Evolutionary conservation across 257 asterid species (phyloP), one percentile per base, ranked within the genome.

Genomic region (Nicotiana paniculata): DNA sequence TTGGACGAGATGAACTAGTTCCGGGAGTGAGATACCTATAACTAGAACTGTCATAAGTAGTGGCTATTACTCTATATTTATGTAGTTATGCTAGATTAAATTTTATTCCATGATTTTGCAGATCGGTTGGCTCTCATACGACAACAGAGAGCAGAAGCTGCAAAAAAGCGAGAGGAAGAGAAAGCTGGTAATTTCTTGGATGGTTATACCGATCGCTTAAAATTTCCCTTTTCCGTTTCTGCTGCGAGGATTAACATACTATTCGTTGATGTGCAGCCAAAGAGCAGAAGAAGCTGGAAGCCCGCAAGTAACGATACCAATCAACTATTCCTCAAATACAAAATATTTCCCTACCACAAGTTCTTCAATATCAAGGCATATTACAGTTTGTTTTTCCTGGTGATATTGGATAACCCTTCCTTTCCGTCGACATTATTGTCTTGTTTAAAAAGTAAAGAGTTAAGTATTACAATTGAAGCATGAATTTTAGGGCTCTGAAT

Each of bases 101-200:
- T 81, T 51, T 8, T 66, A 32, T 70, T 21, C 1, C 26, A n/a
- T 43, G 46, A 85, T 59, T 51, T 58, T 82, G 86, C 91, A 93
- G 98, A 93, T 62, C 97, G 98, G 12, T 86, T 95, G 89, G 97
- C 97, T 66, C 94, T 94, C 77, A 90, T 94, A 74, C 88, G 98
- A 28, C 95, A 94, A 84, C 92, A 94, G 86, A 91, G 98, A 86
- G 97, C 95, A 51, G 97, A 94, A 28, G 97, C 98, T 83, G 97
- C 98, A 17, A 93, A 94, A 89, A 94, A 94, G 84, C 94, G 97
- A 0, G 98, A 94, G 66, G 98, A 94, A 88, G 98, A 94, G 93
- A 95, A 93, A 90, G 93, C 95, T 62, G 98, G 98, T 94, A 90
- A 48, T 16, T 4, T 58, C 16, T 21, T 68, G 17, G 10, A 32